Evolutionary conservation across 2,329 filamentous ascomycete species (phyloP).

Genomic region (Myotisia sp.): DNA sequence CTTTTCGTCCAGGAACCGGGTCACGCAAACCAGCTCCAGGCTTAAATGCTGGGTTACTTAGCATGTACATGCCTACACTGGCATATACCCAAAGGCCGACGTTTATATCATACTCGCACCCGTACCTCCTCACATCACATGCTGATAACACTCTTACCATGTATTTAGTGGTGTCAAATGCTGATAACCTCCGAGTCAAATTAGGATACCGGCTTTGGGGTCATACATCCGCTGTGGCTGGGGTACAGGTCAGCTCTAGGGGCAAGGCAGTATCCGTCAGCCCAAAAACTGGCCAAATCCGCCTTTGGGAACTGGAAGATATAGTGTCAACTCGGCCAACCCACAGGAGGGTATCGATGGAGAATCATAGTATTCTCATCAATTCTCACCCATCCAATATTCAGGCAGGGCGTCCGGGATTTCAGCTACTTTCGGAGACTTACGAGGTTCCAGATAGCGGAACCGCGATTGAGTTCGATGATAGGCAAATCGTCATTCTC

Average conservation of each 20-base stretch:
- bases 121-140: constrained; percentile 70
- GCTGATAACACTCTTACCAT: constrained; percentile 78
- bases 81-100: constrained; percentile 36
- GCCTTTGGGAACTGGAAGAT: constrained; percentile 82
- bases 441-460: constrained; percentile 5
- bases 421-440: constrained; percentile 1
- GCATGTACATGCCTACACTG: not conserved
- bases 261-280: constrained; percentile 88
- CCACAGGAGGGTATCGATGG: constrained; percentile 29
- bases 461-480: constrained; percentile 65
- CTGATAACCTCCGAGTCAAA: constrained; percentile 51
- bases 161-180: constrained; percentile 63
- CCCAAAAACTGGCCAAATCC: constrained; percentile 59
- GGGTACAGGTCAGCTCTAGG: constrained; percentile 67
- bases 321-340: constrained; percentile 38
- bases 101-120: constrained; percentile 59
- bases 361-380: constrained; percentile 42
- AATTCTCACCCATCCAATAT: constrained; percentile 23
- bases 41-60: not conserved
- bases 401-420: not conserved
- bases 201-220: constrained; percentile 70
- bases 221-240: constrained; percentile 77
- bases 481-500: constrained; percentile 79
- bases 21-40: not conserved
- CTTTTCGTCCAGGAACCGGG: not conserved